Conservation (phyloP, 2,329 filamentous ascomycete species). For the Neopestalotiopsis rosae region DNA sequence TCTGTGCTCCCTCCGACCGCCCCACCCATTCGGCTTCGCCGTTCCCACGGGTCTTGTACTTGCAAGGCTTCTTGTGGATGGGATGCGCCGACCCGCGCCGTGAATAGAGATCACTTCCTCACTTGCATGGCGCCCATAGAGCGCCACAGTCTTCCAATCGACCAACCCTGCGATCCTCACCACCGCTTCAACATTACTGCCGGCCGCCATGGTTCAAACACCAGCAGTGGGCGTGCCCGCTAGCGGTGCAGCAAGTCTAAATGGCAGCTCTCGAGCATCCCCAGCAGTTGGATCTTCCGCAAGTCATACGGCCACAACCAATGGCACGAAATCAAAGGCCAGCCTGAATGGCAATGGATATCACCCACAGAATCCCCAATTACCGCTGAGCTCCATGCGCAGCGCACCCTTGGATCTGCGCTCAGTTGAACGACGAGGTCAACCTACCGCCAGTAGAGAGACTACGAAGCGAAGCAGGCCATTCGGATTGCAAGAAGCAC, state of each 20-base stretch:
- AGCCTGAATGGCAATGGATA: slow-evolving; percentile 60
- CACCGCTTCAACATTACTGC: not conserved
- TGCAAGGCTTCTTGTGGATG: not conserved
- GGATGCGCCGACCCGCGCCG: slow-evolving; percentile 17
- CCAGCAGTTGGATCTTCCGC: slow-evolving; percentile 48
- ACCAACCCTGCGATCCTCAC: not conserved
- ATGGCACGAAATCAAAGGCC: slow-evolving; percentile 50
- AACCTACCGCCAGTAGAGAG: slow-evolving; percentile 78
- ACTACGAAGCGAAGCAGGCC: slow-evolving; percentile 78
- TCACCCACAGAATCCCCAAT: slow-evolving; percentile 54
- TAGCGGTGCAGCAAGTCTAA: slow-evolving; percentile 46
- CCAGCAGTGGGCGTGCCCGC: slow-evolving; percentile 19
- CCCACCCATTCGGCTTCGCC: not conserved
- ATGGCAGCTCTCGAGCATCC: slow-evolving; percentile 58
- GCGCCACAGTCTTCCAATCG: slow-evolving; percentile 22
- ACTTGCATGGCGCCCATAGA: slow-evolving; percentile 15
- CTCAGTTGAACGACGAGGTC: slow-evolving; percentile 90
- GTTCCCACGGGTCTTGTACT: slow-evolving; percentile 10
- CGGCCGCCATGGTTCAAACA: slow-evolving; percentile 13
- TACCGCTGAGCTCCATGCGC: slow-evolving; percentile 60
- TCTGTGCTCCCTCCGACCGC: not conserved
- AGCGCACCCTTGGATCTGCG: slow-evolving; percentile 77
- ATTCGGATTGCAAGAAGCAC: slow-evolving; percentile 86
- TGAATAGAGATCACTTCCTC: slow-evolving; percentile 7
- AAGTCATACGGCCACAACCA: slow-evolving; percentile 38